Base-by-base conservation (phyloP, 1,139 yeast genomes). In the Suhomyces terraborum region DNA sequence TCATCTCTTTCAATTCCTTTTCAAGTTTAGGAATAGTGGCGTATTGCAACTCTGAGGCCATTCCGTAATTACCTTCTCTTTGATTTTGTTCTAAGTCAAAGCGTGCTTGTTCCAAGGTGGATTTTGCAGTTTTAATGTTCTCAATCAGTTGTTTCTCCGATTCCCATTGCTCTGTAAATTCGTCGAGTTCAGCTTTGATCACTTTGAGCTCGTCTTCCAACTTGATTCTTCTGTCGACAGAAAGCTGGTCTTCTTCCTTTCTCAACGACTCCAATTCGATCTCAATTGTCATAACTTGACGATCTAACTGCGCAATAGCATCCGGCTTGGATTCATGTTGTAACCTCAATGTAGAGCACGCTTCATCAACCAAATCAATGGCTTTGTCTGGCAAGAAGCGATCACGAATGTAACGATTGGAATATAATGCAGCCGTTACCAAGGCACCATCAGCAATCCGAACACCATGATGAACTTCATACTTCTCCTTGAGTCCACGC, bases 391-490 rank as follows among this genome's bases (percentile, higher is more conserved):
- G 98, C 34, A 93, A 70, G 55, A 82, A 88, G 42, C 98, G 68
- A 61, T 93, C 98, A 6, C 95, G 87, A 41, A 93, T 88, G 61
- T 93, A 93, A 49, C 98, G 75, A 56, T 88, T 88, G 23, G 96
- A 84, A 56, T 91, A 81, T 4, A 87, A 82, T 0, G 97, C 96
- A 8, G 98, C 96, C 0, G 96, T 86, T 1, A 93, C 98, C 43
- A 93, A 73, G 0, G 98, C 97, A 31, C 91, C 78, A 60, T 93
- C 98, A 5, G 94, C 79, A 43, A 93, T 88, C 50, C 97, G 78
- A n/a, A 93, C 98, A 64, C 98, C 98, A 58, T 93, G 98, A 58
- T 93, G 98, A 3, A 93, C 96, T 59, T 93, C 98, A 58, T 93
- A 93, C 51, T 86, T 77, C 58, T 93, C 98, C 61, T 91, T 91